Percentiles rank a stretch among this genome's conserved stretches.
phyloP scores from a whole-genome alignment of 2,329 filamentous ascomycete species.

The Colletotrichum endophyticum region DNA sequence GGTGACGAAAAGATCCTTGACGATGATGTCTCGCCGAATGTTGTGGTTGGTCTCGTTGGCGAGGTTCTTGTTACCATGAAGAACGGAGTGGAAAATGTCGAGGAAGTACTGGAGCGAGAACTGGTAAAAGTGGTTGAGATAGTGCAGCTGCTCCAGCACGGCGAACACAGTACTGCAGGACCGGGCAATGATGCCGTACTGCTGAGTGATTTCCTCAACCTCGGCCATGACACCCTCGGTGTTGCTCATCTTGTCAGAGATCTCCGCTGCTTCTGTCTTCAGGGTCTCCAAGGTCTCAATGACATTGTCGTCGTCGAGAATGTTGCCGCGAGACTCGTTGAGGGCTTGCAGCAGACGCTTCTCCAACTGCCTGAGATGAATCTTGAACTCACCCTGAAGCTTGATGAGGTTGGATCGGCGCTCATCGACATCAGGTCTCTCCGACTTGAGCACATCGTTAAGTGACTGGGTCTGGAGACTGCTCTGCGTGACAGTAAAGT shows the following conservation, averaged over 20 bases:
- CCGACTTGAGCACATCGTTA: slow-evolving; percentile 96
- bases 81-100: slow-evolving; percentile 93
- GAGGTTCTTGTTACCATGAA: slow-evolving; percentile 79
- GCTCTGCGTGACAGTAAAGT: slow-evolving; percentile 98
- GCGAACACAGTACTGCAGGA: slow-evolving; percentile 98
- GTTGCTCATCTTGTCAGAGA: slow-evolving; percentile 93
- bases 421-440: slow-evolving; percentile 96
- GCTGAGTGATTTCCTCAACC: slow-evolving; percentile 92
- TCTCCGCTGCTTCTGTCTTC: slow-evolving; percentile 96
- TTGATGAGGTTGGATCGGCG: slow-evolving; percentile 97
- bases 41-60: slow-evolving; percentile 76
- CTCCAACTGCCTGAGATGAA: slow-evolving; percentile 95
- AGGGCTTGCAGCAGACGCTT: slow-evolving; percentile 92
- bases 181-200: slow-evolving; percentile 91
- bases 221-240: slow-evolving; percentile 98
- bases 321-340: slow-evolving; percentile 97
- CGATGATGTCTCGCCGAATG: slow-evolving; percentile 83
- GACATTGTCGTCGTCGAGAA: slow-evolving; percentile 96
- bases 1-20: slow-evolving; percentile 88
- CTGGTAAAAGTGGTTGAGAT: slow-evolving; percentile 99
- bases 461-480: slow-evolving; percentile 97
- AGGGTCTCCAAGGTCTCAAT: slow-evolving; percentile 97
- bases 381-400: slow-evolving; percentile 97
- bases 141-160: slow-evolving; percentile 94
- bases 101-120: slow-evolving; percentile 99